These are phyloP conservation scores for Suillus fuscotomentosus DNA, from an alignment of 768 basidiomycete genomes.

Conservation along the genomic window DNA sequence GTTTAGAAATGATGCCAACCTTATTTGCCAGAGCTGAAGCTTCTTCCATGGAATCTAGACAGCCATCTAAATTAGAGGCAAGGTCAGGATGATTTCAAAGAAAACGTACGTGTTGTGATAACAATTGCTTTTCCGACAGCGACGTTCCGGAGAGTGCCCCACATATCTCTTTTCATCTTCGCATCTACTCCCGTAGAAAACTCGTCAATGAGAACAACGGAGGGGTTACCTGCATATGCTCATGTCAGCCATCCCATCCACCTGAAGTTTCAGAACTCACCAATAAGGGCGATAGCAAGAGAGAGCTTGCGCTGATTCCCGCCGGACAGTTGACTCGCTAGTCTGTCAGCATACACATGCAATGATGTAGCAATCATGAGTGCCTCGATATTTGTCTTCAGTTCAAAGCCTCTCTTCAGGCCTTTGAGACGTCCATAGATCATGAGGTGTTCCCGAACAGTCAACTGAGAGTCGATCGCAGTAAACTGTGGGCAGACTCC, in stretches of 20 bases:
- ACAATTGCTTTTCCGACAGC: slow-evolving; percentile 67
- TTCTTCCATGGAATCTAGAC: slow-evolving; percentile 78
- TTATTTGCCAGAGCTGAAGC: slow-evolving; percentile 74
- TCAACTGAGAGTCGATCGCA: slow-evolving; percentile 75
- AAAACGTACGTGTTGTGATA: slow-evolving; percentile 63
- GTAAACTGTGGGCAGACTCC: slow-evolving; percentile 87
- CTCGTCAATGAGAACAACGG: slow-evolving; percentile 79
- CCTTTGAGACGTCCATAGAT: slow-evolving; percentile 78
- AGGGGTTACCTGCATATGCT: slow-evolving; percentile 55
- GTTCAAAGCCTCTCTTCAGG: slow-evolving; percentile 45
- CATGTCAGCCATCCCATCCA: neutral
- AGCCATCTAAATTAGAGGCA: neutral
- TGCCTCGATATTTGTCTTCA: slow-evolving; percentile 52
- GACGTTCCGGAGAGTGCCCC: slow-evolving; percentile 66
- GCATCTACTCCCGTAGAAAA: slow-evolving; percentile 84
- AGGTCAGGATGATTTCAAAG: slow-evolving; percentile 9
- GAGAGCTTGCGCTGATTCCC: slow-evolving; percentile 79
- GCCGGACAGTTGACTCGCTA: slow-evolving; percentile 74
- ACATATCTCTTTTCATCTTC: slow-evolving; percentile 83
- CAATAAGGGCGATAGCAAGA: slow-evolving; percentile 74
- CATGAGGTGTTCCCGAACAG: slow-evolving; percentile 72
- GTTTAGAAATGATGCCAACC: slow-evolving; percentile 74
- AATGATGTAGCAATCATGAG: slow-evolving; percentile 62
- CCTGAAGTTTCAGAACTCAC: slow-evolving; percentile 28
- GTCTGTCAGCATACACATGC: slow-evolving; percentile 58